Evolutionary conservation across 202 grass and related monocot genomes (phyloP), one percentile per base, ranked within the genome.

Genomic region (Brachypodium distachyon): DNA sequence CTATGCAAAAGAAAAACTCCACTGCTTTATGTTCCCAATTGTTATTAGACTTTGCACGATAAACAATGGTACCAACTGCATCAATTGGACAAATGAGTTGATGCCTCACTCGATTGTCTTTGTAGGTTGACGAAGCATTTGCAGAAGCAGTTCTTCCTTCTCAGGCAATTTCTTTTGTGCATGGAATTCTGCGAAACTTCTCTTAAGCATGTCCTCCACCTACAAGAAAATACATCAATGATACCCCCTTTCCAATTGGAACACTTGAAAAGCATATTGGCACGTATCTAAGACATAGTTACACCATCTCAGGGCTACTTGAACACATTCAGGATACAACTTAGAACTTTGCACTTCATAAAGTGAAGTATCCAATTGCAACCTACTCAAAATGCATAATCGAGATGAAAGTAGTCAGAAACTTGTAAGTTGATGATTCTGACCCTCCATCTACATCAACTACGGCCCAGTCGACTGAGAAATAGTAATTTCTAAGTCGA

Each of bases 121-220:
- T 80, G 83, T 73, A 84, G 89, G 84, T 83, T 94, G 84, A 33
- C 86, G 38, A 62, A 94, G 82, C 86, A 90, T 97, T 81, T 86
- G 86, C 63, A 97, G 40, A 83, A 97, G 86, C 77, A 91, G 79
- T 18, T 85, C 87, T 77, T 97, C 88, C 84, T 88, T 97, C 70
- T 97, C 88, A 37, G 94, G 94, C 82, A 97, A 92, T 77, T 97
- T 87, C 87, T 97, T 97, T 72, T 97, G 95, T 61, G 95, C 81
- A 74, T 97, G 77, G 76, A 97, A 97, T 83, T 97, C 95, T 2
- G 95, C 91, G 77, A 97, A 97, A 75, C 95, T 97, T 92, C 95
- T 94, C 87, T 97, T 97, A 56, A 97, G 79, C 95, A 97, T 97
- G 84, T 94, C 95, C 68, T 97, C 95, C 12, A 97, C 84, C 94